phyloP scores from a whole-genome alignment of 1,139 yeast genomes.

The Casaregolazyma lundiana region DNA sequence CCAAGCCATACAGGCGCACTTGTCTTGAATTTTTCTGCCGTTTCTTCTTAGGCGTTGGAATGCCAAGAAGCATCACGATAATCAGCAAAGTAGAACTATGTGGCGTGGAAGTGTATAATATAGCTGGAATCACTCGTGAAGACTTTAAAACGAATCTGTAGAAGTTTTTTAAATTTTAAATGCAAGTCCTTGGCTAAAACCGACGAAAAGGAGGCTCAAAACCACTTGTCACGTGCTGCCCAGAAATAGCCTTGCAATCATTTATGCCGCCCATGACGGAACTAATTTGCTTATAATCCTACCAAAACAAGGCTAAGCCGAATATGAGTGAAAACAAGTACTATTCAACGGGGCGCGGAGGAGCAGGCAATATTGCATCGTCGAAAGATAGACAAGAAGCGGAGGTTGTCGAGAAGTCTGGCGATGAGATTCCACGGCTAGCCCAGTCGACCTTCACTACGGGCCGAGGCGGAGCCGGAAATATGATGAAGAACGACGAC shows the following conservation, averaged over 20 bases:
- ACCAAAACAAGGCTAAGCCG: neutral
- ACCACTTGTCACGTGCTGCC: conserved; percentile 2
- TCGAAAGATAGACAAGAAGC: conserved; percentile 47
- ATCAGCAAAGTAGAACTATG: too few species aligned
- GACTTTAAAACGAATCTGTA: too few species aligned
- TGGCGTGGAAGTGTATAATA: too few species aligned
- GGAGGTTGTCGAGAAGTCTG: conserved; percentile 30
- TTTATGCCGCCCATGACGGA: neutral
- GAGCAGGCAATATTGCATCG: conserved; percentile 65
- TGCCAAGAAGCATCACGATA: too few species aligned
- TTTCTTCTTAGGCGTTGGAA: too few species aligned
- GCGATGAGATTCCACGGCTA: conserved; percentile 61
- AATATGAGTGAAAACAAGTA: conserved; percentile 15
- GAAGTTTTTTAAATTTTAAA: too few species aligned
- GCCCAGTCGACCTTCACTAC: conserved; percentile 58
- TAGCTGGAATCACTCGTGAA: too few species aligned
- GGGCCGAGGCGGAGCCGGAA: conserved; percentile 81
- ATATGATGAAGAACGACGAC: conserved; percentile 63
- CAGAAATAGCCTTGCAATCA: conserved; percentile 1
- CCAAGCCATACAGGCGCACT: too few species aligned
- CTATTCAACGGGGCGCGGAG: conserved; percentile 73
- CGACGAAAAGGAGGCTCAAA: too few species aligned
- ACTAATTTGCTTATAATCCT: neutral
- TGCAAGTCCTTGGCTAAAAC: too few species aligned
- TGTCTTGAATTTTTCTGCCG: too few species aligned